A percentile compares a stretch with the other conserved stretches of the same genome.
Evolutionary conservation across 305 asterid genomes (phyloP).

Genomic region (Stenogyne calaminthoides): DNA sequence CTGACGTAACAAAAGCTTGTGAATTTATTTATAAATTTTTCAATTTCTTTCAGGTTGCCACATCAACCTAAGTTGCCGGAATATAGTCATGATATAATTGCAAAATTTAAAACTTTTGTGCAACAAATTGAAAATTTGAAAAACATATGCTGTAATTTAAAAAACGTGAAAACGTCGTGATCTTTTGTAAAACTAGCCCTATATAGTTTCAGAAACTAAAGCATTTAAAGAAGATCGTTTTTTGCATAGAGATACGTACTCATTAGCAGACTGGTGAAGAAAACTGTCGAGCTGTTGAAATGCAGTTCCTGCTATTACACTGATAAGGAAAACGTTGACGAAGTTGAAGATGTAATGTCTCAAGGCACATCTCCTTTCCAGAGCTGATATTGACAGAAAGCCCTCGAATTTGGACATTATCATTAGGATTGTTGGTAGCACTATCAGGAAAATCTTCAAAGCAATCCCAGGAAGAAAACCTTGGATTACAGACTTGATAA

Average conservation of each 20-base stretch:
- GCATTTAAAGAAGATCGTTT: background rate
- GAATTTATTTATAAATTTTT: too few species aligned
- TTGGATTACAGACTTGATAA: slow-evolving; percentile 86
- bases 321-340: slow-evolving; percentile 80
- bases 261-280: slow-evolving; percentile 61
- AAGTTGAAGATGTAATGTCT: slow-evolving; percentile 78
- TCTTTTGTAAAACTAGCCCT: too few species aligned
- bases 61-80: too few species aligned
- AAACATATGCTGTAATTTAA: too few species aligned
- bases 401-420: slow-evolving; percentile 93
- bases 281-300: slow-evolving; percentile 74
- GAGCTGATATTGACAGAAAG: slow-evolving; percentile 62
- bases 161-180: too few species aligned
- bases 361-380: slow-evolving; percentile 79
- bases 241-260: slow-evolving; percentile 49
- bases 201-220: background rate
- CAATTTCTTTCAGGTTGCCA: too few species aligned
- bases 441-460: slow-evolving; percentile 82
- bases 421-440: slow-evolving; percentile 84
- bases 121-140: too few species aligned
- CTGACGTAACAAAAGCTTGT: too few species aligned
- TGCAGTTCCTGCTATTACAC: slow-evolving; percentile 86
- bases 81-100: too few species aligned
- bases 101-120: too few species aligned
- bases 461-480: slow-evolving; percentile 96